Evolutionary conservation across 169 alveolate genomes (phyloP), one percentile per base, ranked within the genome.

Genomic region (Theileria luwenshuni): DNA sequence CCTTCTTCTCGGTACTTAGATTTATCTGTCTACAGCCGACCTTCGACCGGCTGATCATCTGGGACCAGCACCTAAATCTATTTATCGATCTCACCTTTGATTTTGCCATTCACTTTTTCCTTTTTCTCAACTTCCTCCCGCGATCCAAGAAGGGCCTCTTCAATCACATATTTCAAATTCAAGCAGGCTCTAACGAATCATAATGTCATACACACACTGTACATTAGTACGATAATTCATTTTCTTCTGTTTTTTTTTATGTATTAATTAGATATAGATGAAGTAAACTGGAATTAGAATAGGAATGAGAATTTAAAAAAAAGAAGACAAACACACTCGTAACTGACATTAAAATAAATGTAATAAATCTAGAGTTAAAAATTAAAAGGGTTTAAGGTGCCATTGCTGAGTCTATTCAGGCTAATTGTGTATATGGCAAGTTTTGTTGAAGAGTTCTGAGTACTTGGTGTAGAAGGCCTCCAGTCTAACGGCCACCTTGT

Each of bases 61-160:
- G 89, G 89, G 89, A 81, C 48, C 79, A 81, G 64, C 89, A 81
- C 69, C 52, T 81, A 48, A 73, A 64, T 51, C 80, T 81, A 10
- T 74, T 81, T 69, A 15, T 81, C n/a, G 81, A 74, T 35, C 35
- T 81, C 48, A n/a, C 52, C 27, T 81, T 64, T 27, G 80, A 81
- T 38, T 74, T 64, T 19, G 33, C 60, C 7, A 2, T 74, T 1
- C 59, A 81, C 51, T 43, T 67, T 23, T 15, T 65, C 19, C 65
- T 54, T 56, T 72, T 69, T 48, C 2, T 25, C 28, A 73, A 71
- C 6, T 81, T 81, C 52, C 64, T 73, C n/a, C 89, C 76, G 12
- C 32, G n/a, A 17, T 8, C 74, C 28, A 67, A 72, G 28, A 30
- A 33, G 51, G 81, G 81, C 35, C 74, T 81, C 3, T 81, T 81